Percentiles rank a stretch among this genome's conserved stretches.
Conservation (phyloP, 164 flowering plant genomes). For the Nymphaea colorata region DNA sequence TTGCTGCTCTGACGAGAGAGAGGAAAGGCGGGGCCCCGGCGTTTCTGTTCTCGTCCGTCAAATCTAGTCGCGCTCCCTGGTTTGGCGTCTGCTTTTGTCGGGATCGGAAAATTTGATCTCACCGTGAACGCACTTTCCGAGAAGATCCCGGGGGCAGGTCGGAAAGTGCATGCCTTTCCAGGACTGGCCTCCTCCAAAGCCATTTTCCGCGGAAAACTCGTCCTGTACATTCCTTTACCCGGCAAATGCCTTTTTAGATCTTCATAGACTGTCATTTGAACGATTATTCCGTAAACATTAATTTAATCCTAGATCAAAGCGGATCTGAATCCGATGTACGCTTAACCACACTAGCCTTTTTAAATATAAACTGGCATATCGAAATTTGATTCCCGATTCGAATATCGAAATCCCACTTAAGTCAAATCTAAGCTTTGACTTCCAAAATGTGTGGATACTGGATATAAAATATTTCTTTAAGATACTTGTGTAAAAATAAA, state of each 20-base stretch:
- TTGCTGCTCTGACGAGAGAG: too few relatives aligned
- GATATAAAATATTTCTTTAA: too few relatives aligned
- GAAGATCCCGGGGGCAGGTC: neutral
- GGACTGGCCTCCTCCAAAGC: neutral
- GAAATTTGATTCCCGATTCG: too few relatives aligned
- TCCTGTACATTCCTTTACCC: neutral
- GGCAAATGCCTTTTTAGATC: neutral
- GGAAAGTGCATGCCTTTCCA: neutral
- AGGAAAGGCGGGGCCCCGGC: neutral
- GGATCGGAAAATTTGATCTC: neutral
- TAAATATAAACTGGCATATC: too few relatives aligned
- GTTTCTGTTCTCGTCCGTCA: neutral
- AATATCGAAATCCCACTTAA: too few relatives aligned
- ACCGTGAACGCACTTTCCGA: neutral
- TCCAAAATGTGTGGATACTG: too few relatives aligned
- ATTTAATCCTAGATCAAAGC: too few relatives aligned
- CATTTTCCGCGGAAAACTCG: neutral
- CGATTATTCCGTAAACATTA: too few relatives aligned
- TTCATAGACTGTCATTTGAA: neutral
- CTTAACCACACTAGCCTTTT: too few relatives aligned
- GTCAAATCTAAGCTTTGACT: too few relatives aligned
- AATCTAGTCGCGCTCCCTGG: slow-evolving; percentile 3
- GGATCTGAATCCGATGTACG: too few relatives aligned
- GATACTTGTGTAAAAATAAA: too few relatives aligned
- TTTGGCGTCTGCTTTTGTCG: neutral